Percentiles rank a stretch among this genome's conserved stretches.
Evolutionary conservation across 176 grass and related monocot genomes (phyloP).

Genomic region (Phyllostachys edulis): DNA sequence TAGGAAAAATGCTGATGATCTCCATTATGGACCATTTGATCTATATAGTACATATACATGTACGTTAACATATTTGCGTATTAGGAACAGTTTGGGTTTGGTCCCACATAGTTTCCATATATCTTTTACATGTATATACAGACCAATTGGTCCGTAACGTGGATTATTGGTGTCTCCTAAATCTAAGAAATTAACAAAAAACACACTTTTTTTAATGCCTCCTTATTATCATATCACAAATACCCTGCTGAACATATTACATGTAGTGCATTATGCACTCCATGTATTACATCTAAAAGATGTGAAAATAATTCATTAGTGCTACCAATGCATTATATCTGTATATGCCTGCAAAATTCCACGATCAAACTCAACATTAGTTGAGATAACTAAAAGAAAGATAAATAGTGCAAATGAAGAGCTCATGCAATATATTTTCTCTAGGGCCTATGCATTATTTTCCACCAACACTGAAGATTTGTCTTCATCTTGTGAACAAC

Average conservation of each 20-base stretch:
- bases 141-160: not conserved
- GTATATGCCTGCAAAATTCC: not conserved
- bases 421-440: conserved; percentile 5
- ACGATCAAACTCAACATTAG: not conserved
- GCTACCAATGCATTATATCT: not conserved
- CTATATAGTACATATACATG: not conserved
- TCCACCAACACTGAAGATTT: not conserved
- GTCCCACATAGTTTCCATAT: not conserved
- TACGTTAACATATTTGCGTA: not conserved
- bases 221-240: conserved; percentile 5
- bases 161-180: not conserved
- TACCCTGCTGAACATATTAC: not conserved
- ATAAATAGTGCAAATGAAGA: not conserved
- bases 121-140: not conserved
- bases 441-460: not conserved
- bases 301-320: not conserved
- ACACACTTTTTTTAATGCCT: not conserved
- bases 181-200: not conserved
- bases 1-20: no score
- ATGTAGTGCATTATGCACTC: conserved; percentile 3
- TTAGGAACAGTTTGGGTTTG: not conserved
- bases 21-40: not conserved
- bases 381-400: not conserved
- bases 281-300: not conserved
- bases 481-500: not conserved